These are phyloP conservation scores for Arthroderma sp. DNA, from an alignment of 2,329 filamentous ascomycete genomes.

Conservation along the genomic window DNA sequence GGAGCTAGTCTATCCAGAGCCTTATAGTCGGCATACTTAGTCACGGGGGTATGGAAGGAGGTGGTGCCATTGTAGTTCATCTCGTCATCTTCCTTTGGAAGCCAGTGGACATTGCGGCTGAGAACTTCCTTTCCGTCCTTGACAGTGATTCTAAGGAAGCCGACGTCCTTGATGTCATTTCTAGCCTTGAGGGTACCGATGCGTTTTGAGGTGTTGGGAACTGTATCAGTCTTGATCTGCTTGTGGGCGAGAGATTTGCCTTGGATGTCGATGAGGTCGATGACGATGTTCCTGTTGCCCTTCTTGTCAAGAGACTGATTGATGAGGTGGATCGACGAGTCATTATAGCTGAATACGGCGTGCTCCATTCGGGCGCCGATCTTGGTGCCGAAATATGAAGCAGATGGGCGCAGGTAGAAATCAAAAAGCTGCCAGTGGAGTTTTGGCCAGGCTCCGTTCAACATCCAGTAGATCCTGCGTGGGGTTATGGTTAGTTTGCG, in stretches of 20 bases:
- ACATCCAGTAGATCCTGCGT: slow-evolving; percentile 50
- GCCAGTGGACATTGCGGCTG: slow-evolving; percentile 50
- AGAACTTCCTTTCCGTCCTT: slow-evolving; percentile 24
- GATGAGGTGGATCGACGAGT: slow-evolving; percentile 37
- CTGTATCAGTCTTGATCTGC: slow-evolving; percentile 22
- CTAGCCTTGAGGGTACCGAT: slow-evolving; percentile 22
- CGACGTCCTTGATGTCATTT: slow-evolving; percentile 28
- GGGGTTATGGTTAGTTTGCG: not conserved
- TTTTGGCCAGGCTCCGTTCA: slow-evolving; percentile 51
- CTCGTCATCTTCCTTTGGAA: slow-evolving; percentile 34
- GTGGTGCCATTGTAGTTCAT: slow-evolving; percentile 44
- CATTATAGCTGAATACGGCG: slow-evolving; percentile 42
- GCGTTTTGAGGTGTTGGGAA: slow-evolving; percentile 34
- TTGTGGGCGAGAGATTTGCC: slow-evolving; percentile 33
- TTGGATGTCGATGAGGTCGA: slow-evolving; percentile 38
- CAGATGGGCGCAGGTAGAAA: slow-evolving; percentile 46
- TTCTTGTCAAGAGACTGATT: slow-evolving; percentile 36
- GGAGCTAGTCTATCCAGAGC: slow-evolving; percentile 28
- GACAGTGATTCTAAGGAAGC: slow-evolving; percentile 40
- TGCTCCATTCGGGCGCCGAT: slow-evolving; percentile 39
- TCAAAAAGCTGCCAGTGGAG: slow-evolving; percentile 55
- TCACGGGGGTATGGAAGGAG: slow-evolving; percentile 48
- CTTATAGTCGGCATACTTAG: slow-evolving; percentile 36
- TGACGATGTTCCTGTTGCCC: slow-evolving; percentile 31
- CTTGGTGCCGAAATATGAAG: slow-evolving; percentile 48